These are phyloP conservation scores for Cutaneotrichosporon spelunceum DNA, from an alignment of 1,284 basidiomycete species.

Conservation along the genomic window DNA sequence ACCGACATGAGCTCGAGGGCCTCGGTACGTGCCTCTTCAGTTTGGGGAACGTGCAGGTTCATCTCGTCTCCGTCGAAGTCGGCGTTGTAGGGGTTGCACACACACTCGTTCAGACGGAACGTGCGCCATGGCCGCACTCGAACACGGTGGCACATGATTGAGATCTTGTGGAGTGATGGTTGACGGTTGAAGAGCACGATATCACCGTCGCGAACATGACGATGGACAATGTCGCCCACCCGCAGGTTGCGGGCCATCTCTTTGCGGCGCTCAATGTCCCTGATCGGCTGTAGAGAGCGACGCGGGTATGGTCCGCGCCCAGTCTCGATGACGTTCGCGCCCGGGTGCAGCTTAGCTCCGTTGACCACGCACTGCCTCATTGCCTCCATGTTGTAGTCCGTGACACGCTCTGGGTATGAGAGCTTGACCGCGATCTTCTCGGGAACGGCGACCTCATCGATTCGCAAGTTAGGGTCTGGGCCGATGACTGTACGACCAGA, in stretches of 20 bases:
- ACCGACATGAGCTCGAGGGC: conserved; percentile 97
- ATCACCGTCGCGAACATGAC: conserved; percentile 91
- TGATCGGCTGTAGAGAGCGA: conserved; percentile 31
- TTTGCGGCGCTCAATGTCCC: conserved; percentile 38
- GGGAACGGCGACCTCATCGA: conserved; percentile 97
- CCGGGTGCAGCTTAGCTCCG: conserved; percentile 88
- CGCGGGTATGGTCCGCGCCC: conserved; percentile 26
- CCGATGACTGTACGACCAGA: conserved; percentile 98
- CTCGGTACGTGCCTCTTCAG: conserved; percentile 96
- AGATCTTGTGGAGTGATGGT: conserved; percentile 95
- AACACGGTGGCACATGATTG: conserved; percentile 97
- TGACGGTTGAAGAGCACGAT: conserved; percentile 98
- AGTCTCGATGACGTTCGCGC: conserved; percentile 87
- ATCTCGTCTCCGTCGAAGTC: conserved; percentile 99
- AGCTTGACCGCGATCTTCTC: conserved; percentile 93
- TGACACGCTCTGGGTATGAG: conserved; percentile 96
- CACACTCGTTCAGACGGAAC: conserved; percentile 97
- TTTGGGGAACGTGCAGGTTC: conserved; percentile 99
- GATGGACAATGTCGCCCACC: conserved; percentile 51
- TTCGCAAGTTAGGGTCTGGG: conserved; percentile 94
- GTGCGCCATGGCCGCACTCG: conserved; percentile 92
- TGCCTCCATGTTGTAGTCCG: conserved; percentile 79
- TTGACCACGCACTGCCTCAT: conserved; percentile 79
- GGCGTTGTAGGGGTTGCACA: conserved; percentile 98
- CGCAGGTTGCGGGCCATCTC: conserved; percentile 43